phyloP scores from a whole-genome alignment of 768 basidiomycete genomes.

The Mycena epipterygia region DNA sequence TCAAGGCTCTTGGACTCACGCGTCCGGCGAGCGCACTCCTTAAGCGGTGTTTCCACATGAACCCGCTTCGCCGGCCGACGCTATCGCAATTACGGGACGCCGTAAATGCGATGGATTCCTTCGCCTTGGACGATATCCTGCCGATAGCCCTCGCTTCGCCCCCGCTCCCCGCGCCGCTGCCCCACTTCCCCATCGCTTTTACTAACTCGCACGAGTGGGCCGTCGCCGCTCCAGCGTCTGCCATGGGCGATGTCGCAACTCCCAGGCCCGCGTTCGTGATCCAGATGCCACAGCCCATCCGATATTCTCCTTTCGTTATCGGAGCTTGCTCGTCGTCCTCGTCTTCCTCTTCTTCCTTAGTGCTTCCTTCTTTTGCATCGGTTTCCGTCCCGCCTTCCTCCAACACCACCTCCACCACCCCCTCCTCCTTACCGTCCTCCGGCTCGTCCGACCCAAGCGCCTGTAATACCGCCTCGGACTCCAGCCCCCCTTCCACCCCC shows the following conservation, averaged over 20 bases:
- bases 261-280: background rate
- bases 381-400: background rate
- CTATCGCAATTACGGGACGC: background rate
- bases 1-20: conserved; percentile 5
- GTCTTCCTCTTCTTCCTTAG: background rate
- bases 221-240: background rate
- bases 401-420: background rate
- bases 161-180: background rate
- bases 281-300: background rate
- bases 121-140: background rate
- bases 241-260: background rate
- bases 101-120: background rate
- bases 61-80: background rate
- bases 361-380: background rate
- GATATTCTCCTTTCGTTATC: background rate
- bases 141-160: background rate
- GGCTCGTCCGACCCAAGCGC: background rate
- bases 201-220: background rate
- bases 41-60: conserved; percentile 12
- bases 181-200: background rate
- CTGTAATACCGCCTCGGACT: background rate
- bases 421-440: background rate
- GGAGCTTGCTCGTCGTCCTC: too few relatives aligned
- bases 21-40: conserved; percentile 9
- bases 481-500: background rate